Evolutionary conservation across 805 yeast genomes (phyloP), one percentile per base, ranked within the genome.

Genomic region (Cyberlindnera mrakii): DNA sequence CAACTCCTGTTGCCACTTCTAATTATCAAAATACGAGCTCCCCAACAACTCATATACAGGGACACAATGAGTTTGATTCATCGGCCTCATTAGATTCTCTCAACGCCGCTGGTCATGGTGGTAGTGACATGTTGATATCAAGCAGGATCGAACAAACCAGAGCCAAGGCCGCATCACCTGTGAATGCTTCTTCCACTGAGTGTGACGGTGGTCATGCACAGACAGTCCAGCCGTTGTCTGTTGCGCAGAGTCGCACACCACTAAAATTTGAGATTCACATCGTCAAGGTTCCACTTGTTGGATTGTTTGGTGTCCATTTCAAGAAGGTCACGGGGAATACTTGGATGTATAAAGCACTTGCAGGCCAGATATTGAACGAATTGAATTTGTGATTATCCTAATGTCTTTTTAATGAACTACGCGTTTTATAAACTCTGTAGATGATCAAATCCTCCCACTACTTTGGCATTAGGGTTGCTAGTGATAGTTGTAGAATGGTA

Each of bases 301-400:
- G 95, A 5, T 70, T 91, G 46, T 89, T 85, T 51, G 98, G 98
- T 64, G 90, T 90, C 38, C 97, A 91, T 62, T 89, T 90, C 70
- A 91, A 91, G 72, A 90, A 90, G 61, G 74, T 90, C 27, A 75
- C 85, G 45, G 98, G 98, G 57, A 89, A 91, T 61, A 87, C 96
- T 2, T 90, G 97, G 97, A 78, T 84, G 66, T 90, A 90, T 66
- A 90, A 91, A 68, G 82, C 89, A 9, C 70, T 90, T 58, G 97
- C 97, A 2, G 81, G 91, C 42, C 87, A 82, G 60, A 84, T 90
- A 39, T 74, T 90, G 50, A 49, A 49, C 35, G 62, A 58, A 31
- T 46, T 58, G 49, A 57, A 57, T 39, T 43, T 58, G 35, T 58
- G 44, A 46, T 23, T 23, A 23, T 23, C 27, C 2, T 23, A 23